Percentiles rank a stretch among this genome's conserved stretches.
Evolutionary conservation across 495 filamentous ascomycete genomes (phyloP).

Genomic region (Hypoxylon rickii): DNA sequence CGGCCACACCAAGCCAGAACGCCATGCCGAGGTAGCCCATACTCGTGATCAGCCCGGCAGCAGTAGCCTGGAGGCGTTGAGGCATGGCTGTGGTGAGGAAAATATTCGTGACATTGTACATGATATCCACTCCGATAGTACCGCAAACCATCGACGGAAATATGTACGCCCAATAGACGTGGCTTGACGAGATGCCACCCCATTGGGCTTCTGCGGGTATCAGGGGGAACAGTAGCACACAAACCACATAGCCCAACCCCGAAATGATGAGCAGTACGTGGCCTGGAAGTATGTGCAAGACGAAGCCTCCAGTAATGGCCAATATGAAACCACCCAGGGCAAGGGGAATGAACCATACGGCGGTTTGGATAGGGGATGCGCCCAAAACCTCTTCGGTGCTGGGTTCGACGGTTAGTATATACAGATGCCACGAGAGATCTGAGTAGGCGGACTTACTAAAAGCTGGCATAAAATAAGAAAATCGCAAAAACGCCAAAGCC

Average conservation of each 20-base stretch:
- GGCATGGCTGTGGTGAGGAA: slow-evolving; percentile 81
- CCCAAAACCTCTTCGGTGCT: slow-evolving; percentile 72
- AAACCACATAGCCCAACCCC: slow-evolving; percentile 65
- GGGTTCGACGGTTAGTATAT: slow-evolving; percentile 5
- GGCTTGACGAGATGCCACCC: slow-evolving; percentile 57
- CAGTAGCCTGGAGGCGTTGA: slow-evolving; percentile 70
- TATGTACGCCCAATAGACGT: slow-evolving; percentile 62
- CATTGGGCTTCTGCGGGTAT: slow-evolving; percentile 58
- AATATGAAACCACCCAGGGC: slow-evolving; percentile 75
- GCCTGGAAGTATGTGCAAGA: slow-evolving; percentile 76
- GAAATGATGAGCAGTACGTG: slow-evolving; percentile 72
- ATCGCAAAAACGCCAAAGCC: slow-evolving; percentile 78
- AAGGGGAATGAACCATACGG: slow-evolving; percentile 81
- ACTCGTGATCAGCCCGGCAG: slow-evolving; percentile 64
- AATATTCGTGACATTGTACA: slow-evolving; percentile 81
- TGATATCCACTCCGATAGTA: slow-evolving; percentile 83
- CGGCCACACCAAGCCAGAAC: slow-evolving; percentile 76
- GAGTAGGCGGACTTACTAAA: slow-evolving; percentile 64
- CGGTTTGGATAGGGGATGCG: slow-evolving; percentile 67
- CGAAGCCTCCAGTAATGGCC: slow-evolving; percentile 70
- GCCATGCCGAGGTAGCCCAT: slow-evolving; percentile 80
- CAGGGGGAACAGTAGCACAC: slow-evolving; percentile 72
- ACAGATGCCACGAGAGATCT: not conserved
- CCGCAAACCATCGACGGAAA: slow-evolving; percentile 83
- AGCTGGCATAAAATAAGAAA: slow-evolving; percentile 75